Evolutionary conservation across 202 grass and related monocot species (phyloP).

Genomic region (Carex sylvatica): DNA sequence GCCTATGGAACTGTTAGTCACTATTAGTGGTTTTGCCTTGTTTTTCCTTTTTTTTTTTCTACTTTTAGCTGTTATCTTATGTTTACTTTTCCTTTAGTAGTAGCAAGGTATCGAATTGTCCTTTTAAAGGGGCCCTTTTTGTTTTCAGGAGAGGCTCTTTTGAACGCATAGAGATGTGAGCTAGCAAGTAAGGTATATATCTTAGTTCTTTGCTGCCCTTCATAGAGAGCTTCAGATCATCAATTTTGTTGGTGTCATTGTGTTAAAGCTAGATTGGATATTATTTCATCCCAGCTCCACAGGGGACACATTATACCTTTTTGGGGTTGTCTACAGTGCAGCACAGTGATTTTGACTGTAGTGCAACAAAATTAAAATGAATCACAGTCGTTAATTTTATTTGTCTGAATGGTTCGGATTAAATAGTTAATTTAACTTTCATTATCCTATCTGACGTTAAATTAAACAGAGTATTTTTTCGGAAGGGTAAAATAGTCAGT

Average conservation of each 20-base stretch:
- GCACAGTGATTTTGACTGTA: no score
- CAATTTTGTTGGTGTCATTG: background rate
- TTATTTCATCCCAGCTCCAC: background rate
- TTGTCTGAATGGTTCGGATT: no score
- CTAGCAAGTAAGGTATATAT: conserved; percentile 16
- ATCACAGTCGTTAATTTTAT: no score
- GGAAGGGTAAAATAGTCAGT: no score
- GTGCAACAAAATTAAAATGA: no score
- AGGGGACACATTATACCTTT: background rate
- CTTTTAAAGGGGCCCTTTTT: background rate
- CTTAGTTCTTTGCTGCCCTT: background rate
- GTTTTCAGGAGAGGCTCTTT: background rate
- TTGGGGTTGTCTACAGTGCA: no score
- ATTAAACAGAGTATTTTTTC: no score
- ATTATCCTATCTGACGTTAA: no score
- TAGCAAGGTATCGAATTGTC: conserved; percentile 14
- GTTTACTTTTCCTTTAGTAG: background rate
- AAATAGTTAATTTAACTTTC: no score
- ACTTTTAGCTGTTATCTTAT: background rate
- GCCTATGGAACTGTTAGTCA: conserved; percentile 4
- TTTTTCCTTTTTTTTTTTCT: background rate
- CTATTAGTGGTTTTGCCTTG: background rate
- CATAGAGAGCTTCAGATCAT: background rate
- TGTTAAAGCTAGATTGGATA: background rate
- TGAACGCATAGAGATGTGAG: background rate